Evolutionary conservation across 805 yeast genomes (phyloP), one percentile per base, ranked within the genome.

Genomic region (Wickerhamomyces sydowiorum): DNA sequence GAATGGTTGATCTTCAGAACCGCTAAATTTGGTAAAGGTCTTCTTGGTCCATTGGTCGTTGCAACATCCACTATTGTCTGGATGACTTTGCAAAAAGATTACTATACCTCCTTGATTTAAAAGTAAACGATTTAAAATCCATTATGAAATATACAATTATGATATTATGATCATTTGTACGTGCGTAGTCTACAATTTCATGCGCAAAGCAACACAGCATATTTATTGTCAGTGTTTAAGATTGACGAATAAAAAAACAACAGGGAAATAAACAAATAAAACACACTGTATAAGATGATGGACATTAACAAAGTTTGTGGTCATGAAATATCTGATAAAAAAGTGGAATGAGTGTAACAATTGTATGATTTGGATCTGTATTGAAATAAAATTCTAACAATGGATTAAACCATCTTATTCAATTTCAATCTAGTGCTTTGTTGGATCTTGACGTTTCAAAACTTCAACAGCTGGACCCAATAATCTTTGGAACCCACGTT

Each of bases 391-490:
- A 25, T 12, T 6, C 5, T 10, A 29, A 29, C 7, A n/a, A 6
- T n/a, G 15, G 15, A 29, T 7, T 6, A 29, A 29, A n/a, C n/a
- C 5, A 29, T 15, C n/a, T 15, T 14, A n/a, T 12, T 31, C 13
- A 32, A 7, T 21, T 20, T 7, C 13, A 8, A 20, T n/a, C 12
- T 18, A 35, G 23, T 40, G 38, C n/a, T 51, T 54, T 9, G 88
- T 84, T 41, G 97, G 97, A 63, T 88, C 96, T 57, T 87, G 88
- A 45, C 82, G 69, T 64, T 86, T 84, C 59, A 90, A 75, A 34
- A 86, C 88, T 44, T 86, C 95, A 19, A 89, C 95, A 2, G 89
- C 96, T 28, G 96, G 96, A 3, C 99, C 99, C 48, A 93, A 73
- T 52, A 93, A 73, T 64, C 98, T 80, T 65, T 88, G 90, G 70